These are phyloP conservation scores for Penicillium maclennaniae DNA, from an alignment of 495 filamentous ascomycete species.

Conservation along the genomic window DNA sequence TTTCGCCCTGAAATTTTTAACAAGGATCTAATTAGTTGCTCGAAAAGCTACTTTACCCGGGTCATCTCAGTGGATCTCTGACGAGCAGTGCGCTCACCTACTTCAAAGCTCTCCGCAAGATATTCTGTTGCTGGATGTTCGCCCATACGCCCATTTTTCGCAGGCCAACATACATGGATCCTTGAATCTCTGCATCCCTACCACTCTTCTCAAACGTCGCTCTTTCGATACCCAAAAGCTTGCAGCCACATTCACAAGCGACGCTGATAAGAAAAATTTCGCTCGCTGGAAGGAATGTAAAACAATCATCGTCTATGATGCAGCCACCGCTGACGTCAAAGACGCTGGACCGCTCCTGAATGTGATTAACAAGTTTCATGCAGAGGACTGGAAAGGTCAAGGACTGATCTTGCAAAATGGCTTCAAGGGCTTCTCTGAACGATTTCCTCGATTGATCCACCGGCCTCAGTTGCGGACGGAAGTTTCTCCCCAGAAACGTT, in stretches of 20 bases:
- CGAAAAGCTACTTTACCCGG: slow-evolving; percentile 1
- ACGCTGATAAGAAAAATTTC: slow-evolving; percentile 70
- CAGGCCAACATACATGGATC: slow-evolving; percentile 71
- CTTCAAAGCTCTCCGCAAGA: slow-evolving; percentile 54
- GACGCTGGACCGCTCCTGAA: slow-evolving; percentile 76
- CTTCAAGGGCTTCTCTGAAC: slow-evolving; percentile 46
- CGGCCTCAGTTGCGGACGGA: slow-evolving; percentile 21
- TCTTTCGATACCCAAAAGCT: slow-evolving; percentile 91
- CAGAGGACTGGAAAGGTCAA: slow-evolving; percentile 75
- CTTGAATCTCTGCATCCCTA: slow-evolving; percentile 92
- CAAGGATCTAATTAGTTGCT: not conserved
- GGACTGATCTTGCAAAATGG: slow-evolving; percentile 66
- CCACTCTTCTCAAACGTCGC: slow-evolving; percentile 83
- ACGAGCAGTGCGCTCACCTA: slow-evolving; percentile 61
- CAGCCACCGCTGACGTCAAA: slow-evolving; percentile 65
- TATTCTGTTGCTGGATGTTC: slow-evolving; percentile 78
- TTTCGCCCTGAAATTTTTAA: not conserved
- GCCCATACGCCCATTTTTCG: slow-evolving; percentile 78
- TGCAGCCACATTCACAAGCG: slow-evolving; percentile 77
- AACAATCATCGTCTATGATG: slow-evolving; percentile 85
- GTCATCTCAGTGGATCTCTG: slow-evolving; percentile 51
- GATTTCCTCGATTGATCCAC: slow-evolving; percentile 44
- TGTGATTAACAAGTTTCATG: slow-evolving; percentile 86
- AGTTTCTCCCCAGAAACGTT: slow-evolving; percentile 36
- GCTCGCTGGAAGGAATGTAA: slow-evolving; percentile 67